Base-by-base conservation (phyloP, 2,329 filamentous ascomycete species). In the Dissoconium aciculare region DNA sequence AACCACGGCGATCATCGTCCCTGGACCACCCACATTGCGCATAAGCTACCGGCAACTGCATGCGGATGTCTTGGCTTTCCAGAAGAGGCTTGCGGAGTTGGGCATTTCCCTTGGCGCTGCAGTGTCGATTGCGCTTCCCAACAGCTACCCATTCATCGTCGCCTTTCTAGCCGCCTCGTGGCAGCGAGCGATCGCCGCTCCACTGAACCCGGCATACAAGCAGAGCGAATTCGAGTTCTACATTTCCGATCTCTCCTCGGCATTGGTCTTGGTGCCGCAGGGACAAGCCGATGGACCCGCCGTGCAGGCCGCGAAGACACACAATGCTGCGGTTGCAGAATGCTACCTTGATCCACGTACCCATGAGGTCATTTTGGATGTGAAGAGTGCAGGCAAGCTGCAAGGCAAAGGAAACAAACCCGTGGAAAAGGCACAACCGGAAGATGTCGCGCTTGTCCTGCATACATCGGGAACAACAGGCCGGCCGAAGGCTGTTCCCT, bases 221-320 rank as follows among this genome's bases (percentile, higher is more conserved):
- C 80, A 89, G 57, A 75, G 75, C 34, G 82, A 91, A 55, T 89
- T 87, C 53, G 82, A 89, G 54, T 91, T 91, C 58, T 91, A 89
- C 57, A 87, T 92, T 48, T 77, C 84, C 41, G 82, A 92, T 52
- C 65, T 91, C 45, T 80, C 75, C 51, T 87, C 82, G 4, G 76
- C 76, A 17, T 62, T 91, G 36, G 70, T 83, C 17, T 63, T 91
- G 19, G 77, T 91, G 6, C 81, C 82, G 9, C 65, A 64, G 43
- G 81, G 79, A 11, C 62, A 64, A 8, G 66, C 73, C 43, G 63
- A 75, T 50, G 74, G 71, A 6, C 69, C 79, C 9, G 80, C 78
- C 15, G 78, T 89, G 15, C 69, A 72, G 48, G 82, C 82, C 1
- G 82, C 81, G 5, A 66, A 71, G 46, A 82, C 75, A 60, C 85